Evolutionary conservation across 495 filamentous ascomycete species (phyloP).

Genomic region (Xylaria acuta): DNA sequence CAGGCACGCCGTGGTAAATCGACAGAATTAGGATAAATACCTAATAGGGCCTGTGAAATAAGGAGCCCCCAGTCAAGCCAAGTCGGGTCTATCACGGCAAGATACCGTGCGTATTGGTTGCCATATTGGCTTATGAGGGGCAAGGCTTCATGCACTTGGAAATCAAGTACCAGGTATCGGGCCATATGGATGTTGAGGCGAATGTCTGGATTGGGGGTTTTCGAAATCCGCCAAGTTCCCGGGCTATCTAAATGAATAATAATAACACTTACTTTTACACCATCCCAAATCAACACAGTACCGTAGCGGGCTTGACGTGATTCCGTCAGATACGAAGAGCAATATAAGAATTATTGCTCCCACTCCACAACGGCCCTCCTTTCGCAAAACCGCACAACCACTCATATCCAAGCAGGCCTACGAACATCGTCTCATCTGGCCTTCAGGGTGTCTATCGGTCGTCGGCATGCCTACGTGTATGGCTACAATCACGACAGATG

Average conservation of each 20-base stretch:
- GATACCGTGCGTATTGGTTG: conserved; percentile 1
- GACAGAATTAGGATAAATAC: not conserved
- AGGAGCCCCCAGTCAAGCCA: not conserved
- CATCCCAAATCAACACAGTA: not conserved
- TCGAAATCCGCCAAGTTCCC: not conserved
- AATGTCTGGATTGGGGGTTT: not conserved
- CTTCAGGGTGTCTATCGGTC: conserved; percentile 9
- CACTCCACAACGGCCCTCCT: conserved; percentile 22
- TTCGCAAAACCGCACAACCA: conserved; percentile 5
- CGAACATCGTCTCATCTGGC: conserved; percentile 8
- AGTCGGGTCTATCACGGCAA: conserved; percentile 19
- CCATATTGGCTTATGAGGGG: conserved; percentile 5
- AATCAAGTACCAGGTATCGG: not conserved
- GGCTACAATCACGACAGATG: conserved; percentile 36
- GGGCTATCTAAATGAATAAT: conserved; percentile 18
- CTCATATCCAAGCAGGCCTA: not conserved
- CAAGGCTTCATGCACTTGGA: not conserved
- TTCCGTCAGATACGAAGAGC: conserved; percentile 27
- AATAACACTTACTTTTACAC: not conserved
- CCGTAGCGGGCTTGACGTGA: not conserved
- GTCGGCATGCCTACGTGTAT: conserved; percentile 21
- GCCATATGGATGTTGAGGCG: too few species aligned
- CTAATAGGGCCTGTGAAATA: not conserved
- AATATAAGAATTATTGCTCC: conserved; percentile 26
- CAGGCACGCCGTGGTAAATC: conserved; percentile 1